A percentile compares a stretch with the other conserved stretches of the same genome.
Evolutionary conservation across 371 early-diverging fungal species (phyloP).

Genomic region (Circinella umbellata): DNA sequence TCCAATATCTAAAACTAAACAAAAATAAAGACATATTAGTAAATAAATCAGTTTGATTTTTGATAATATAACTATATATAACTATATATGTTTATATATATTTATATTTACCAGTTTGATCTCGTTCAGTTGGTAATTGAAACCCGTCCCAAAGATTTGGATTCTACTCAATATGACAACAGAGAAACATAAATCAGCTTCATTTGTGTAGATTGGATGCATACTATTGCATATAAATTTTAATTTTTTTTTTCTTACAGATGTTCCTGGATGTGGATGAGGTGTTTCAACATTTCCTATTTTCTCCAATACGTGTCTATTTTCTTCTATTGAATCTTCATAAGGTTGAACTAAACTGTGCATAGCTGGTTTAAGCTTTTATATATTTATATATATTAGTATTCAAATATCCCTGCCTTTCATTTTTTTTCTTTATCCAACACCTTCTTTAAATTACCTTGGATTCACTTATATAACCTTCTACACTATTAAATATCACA

Average conservation of each 20-base stretch:
- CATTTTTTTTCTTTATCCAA: neutral
- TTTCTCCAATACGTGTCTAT: slow-evolving; percentile 30
- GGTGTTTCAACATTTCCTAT: slow-evolving; percentile 14
- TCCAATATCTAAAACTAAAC: slow-evolving; percentile 43
- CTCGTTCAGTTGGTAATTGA: slow-evolving; percentile 17
- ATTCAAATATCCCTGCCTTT: neutral
- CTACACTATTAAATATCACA: slow-evolving; percentile 59
- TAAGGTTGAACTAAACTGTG: slow-evolving; percentile 47
- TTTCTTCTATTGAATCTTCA: slow-evolving; percentile 35
- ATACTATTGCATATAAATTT: neutral
- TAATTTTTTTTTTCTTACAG: slow-evolving; percentile 16
- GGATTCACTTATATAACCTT: slow-evolving; percentile 34
- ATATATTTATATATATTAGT: neutral
- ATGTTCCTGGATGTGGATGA: slow-evolving; percentile 18
- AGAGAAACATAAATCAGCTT: neutral
- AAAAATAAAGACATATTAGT: too few relatives aligned
- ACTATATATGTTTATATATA: neutral
- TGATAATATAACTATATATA: neutral
- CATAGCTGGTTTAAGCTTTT: slow-evolving; percentile 51
- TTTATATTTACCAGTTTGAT: slow-evolving; percentile 20
- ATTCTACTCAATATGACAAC: slow-evolving; percentile 14
- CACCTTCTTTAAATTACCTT: slow-evolving; percentile 25
- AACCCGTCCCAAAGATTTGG: slow-evolving; percentile 24
- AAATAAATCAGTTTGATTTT: neutral
- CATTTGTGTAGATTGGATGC: neutral